These are phyloP conservation scores for Leptographium galeiforme DNA, from an alignment of 2,329 filamentous ascomycete species.

Conservation along the genomic window DNA sequence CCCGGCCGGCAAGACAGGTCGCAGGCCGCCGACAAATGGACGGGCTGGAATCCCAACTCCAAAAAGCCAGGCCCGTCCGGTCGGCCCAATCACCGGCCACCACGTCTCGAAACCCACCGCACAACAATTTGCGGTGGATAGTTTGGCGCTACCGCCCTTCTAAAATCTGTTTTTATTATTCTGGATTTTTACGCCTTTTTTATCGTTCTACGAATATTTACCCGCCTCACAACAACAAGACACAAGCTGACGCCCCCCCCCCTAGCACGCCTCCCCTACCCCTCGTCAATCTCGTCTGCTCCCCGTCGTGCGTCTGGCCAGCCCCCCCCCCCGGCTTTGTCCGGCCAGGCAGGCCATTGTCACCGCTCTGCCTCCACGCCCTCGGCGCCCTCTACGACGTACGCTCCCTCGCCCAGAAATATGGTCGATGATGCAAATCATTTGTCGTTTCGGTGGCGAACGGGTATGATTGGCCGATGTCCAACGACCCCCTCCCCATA, in stretches of 20 bases:
- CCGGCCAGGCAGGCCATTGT: no score
- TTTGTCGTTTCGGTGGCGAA: slow-evolving; percentile 3
- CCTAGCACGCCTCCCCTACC: no score
- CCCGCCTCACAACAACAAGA: background rate
- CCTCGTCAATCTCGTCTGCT: no score
- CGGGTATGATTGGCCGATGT: slow-evolving; percentile 5
- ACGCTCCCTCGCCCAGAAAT: background rate
- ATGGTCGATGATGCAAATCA: slow-evolving; percentile 6
- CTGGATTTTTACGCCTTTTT: background rate
- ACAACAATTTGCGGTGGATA: background rate
- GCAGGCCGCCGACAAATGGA: no score
- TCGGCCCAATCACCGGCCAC: slow-evolving; percentile 9
- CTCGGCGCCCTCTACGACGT: no score
- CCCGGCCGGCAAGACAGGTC: no score
- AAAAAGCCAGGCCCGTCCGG: background rate
- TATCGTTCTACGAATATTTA: no score
- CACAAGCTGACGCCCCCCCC: background rate
- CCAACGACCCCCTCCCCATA: background rate
- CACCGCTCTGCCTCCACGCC: background rate
- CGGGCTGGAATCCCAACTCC: no score
- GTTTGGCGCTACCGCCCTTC: slow-evolving; percentile 1
- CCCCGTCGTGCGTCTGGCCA: no score
- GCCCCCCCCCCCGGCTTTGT: no score
- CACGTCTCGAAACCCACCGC: slow-evolving; percentile 10
- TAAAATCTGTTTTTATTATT: background rate